Evolutionary conservation across 345 rosid species (phyloP).

Genomic region (Acer campestre): DNA sequence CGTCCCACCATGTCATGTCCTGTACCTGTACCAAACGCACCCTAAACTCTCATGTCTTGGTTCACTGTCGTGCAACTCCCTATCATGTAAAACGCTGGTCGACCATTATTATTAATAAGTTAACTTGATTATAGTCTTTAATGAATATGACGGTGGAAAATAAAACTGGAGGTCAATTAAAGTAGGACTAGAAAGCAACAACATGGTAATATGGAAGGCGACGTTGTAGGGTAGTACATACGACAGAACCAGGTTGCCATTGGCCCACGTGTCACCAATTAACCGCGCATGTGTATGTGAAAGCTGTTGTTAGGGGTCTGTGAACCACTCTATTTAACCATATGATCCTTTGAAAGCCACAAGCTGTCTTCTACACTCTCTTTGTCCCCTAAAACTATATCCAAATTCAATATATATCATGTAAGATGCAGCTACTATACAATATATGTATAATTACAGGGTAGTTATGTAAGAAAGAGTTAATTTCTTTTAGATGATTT

Average conservation of each 20-base stretch:
- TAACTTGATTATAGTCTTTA: neutral
- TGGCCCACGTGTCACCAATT: conserved; percentile 37
- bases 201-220: conserved; percentile 36
- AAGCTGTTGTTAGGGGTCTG: conserved; percentile 14
- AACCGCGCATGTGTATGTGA: conserved; percentile 38
- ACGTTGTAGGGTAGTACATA: conserved; percentile 40
- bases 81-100: neutral
- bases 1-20: no score
- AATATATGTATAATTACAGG: no score
- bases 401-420: no score
- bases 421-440: no score
- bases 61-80: neutral
- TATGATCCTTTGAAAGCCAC: neutral
- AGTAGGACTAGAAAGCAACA: conserved; percentile 39
- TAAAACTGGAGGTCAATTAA: conserved; percentile 1
- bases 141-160: conserved; percentile 20
- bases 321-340: conserved; percentile 12
- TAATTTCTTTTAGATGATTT: no score
- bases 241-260: conserved; percentile 41
- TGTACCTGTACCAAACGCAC: no score
- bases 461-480: no score
- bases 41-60: neutral
- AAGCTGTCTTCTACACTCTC: neutral
- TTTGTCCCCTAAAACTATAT: neutral
- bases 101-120: neutral